phyloP scores from a whole-genome alignment of 176 grass and related monocot genomes.

The Melocanna baccifera region DNA sequence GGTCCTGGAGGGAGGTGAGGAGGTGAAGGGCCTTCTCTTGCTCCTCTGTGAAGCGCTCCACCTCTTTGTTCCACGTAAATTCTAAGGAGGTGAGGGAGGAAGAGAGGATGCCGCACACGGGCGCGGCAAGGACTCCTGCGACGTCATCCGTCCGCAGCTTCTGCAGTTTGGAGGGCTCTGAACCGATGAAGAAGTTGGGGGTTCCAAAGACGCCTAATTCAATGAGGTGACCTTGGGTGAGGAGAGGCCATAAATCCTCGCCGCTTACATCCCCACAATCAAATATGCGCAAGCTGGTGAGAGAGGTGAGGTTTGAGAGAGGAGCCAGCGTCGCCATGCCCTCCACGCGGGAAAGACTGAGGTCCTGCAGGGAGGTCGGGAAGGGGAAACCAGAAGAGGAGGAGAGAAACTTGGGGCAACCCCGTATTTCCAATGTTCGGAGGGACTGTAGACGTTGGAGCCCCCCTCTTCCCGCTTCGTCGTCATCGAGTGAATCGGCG shows the following conservation, averaged over 20 bases:
- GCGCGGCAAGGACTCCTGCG: background rate
- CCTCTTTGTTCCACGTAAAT: accelerated
- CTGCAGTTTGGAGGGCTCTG: background rate
- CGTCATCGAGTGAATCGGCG: background rate
- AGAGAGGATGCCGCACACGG: background rate
- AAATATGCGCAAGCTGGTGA: accelerated
- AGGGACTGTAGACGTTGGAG: background rate
- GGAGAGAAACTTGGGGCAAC: background rate
- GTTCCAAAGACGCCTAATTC: accelerated
- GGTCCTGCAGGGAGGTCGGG: accelerated
- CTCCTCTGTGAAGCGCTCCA: background rate
- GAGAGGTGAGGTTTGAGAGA: conserved; percentile 4
- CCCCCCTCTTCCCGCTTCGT: background rate
- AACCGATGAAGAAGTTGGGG: background rate
- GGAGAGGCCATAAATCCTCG: background rate
- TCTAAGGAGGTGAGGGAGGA: background rate
- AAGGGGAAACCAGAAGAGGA: background rate
- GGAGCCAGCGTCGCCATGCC: background rate
- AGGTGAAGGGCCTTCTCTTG: background rate
- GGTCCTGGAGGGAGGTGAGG: background rate
- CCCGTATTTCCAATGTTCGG: accelerated
- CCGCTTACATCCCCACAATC: accelerated
- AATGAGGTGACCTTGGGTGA: background rate
- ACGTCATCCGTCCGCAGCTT: accelerated
- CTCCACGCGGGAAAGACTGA: accelerated